Percentiles rank a stretch among this genome's conserved stretches.
phyloP scores from a whole-genome alignment of 192 early-diverging fungal genomes.

The Jimgerdemannia flammicorona region DNA sequence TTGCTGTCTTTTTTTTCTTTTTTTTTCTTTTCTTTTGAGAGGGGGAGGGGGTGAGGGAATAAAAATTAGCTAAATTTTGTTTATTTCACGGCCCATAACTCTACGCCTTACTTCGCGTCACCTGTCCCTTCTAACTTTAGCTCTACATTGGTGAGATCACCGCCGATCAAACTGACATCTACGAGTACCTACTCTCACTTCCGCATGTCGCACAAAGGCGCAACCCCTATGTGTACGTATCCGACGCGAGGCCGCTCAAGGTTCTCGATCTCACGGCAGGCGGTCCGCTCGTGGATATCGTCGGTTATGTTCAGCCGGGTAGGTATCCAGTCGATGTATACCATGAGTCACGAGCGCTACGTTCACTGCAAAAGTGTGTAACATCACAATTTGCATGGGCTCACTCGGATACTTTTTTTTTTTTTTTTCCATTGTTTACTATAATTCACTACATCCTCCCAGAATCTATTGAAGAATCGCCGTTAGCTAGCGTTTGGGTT shows the following conservation, averaged over 20 bases:
- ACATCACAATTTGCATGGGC: no score
- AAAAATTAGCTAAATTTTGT: neutral
- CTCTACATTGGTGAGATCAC: neutral
- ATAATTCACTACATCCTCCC: neutral
- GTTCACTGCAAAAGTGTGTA: no score
- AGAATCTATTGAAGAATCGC: constrained; percentile 9
- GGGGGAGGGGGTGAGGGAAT: no score
- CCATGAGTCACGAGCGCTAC: no score
- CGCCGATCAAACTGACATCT: neutral
- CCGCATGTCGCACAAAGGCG: constrained; percentile 57
- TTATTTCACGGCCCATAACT: neutral
- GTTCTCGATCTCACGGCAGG: constrained; percentile 13
- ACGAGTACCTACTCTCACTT: constrained; percentile 66
- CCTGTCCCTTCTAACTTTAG: neutral
- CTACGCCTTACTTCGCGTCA: no score
- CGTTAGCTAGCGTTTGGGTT: constrained; percentile 38
- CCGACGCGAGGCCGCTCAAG: constrained; percentile 36
- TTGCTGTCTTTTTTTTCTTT: constrained; percentile 2
- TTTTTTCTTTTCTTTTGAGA: neutral
- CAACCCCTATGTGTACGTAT: constrained; percentile 60
- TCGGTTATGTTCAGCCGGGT: neutral
- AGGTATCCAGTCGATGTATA: neutral
- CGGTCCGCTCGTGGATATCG: neutral
- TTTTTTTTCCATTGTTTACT: neutral
- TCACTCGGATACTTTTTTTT: neutral